These are phyloP conservation scores for Penstemon newberryi DNA, from an alignment of 257 asterid species.

Conservation along the genomic window DNA sequence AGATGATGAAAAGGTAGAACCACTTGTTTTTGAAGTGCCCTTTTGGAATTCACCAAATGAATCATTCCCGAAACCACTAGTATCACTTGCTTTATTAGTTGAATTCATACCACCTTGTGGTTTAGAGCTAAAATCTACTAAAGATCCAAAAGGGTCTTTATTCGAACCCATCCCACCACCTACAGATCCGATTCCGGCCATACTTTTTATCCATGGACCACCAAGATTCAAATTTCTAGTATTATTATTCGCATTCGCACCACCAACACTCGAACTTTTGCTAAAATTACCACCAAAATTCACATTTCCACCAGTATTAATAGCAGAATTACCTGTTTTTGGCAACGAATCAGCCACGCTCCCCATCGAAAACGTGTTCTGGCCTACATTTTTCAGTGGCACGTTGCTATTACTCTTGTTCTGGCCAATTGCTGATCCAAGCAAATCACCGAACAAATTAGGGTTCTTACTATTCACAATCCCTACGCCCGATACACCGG, in stretches of 20 bases:
- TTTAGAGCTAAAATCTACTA: constrained; percentile 70
- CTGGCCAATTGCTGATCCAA: constrained; percentile 62
- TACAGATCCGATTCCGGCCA: constrained; percentile 52
- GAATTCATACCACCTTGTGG: constrained; percentile 45
- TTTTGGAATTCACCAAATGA: constrained; percentile 63
- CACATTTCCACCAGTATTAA: constrained; percentile 42
- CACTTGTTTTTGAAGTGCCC: constrained; percentile 47
- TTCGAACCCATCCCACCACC: constrained; percentile 47
- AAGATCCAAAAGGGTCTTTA: constrained; percentile 79
- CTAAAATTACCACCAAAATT: constrained; percentile 32
- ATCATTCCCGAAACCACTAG: constrained; percentile 39
- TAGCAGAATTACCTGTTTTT: constrained; percentile 38
- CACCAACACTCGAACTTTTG: constrained; percentile 32
- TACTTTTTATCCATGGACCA: constrained; percentile 54
- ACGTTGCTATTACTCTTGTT: constrained; percentile 59
- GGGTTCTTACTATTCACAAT: constrained; percentile 71
- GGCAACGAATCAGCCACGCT: constrained; percentile 74
- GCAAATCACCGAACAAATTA: constrained; percentile 84
- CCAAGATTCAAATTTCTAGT: constrained; percentile 48
- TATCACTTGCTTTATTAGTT: constrained; percentile 41
- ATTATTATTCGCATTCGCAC: constrained; percentile 43
- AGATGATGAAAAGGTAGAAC: constrained; percentile 39
- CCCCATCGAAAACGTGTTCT: constrained; percentile 62
- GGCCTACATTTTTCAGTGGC: constrained; percentile 61
- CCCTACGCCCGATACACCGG: constrained; percentile 41